Percentiles rank a stretch among this genome's conserved stretches.
Evolutionary conservation across 495 filamentous ascomycete genomes (phyloP).

Genomic region (Penicillium diatomitis): DNA sequence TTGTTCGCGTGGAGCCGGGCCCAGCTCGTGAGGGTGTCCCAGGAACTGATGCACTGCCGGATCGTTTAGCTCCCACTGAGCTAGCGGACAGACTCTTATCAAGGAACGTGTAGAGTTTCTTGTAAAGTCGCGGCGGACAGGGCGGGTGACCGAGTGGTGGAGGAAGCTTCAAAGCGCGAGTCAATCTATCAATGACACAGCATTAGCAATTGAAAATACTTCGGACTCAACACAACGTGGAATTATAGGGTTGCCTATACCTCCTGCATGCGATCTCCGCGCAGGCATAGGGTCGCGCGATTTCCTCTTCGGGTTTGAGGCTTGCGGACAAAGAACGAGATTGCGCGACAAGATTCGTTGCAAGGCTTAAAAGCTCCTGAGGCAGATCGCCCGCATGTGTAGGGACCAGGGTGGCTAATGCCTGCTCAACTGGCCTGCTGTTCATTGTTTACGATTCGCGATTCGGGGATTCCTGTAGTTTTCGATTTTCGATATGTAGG

Average conservation of each 20-base stretch:
- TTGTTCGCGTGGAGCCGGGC: conserved; percentile 18
- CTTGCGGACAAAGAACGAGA: conserved; percentile 70
- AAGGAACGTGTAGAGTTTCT: conserved; percentile 73
- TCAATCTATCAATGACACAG: conserved; percentile 45
- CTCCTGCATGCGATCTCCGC: conserved; percentile 87
- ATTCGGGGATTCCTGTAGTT: neutral
- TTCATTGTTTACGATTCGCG: conserved; percentile 24
- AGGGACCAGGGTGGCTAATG: conserved; percentile 67
- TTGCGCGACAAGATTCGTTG: conserved; percentile 74
- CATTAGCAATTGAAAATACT: conserved; percentile 6
- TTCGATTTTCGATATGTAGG: too few species aligned
- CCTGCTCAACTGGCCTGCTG: conserved; percentile 63
- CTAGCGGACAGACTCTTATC: conserved; percentile 55
- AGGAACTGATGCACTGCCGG: conserved; percentile 19
- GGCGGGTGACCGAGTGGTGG: conserved; percentile 72
- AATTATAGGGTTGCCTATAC: conserved; percentile 21
- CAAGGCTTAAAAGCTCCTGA: conserved; percentile 62
- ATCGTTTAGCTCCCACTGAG: conserved; percentile 21
- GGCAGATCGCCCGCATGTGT: conserved; percentile 66
- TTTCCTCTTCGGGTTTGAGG: conserved; percentile 81
- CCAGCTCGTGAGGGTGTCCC: conserved; percentile 20
- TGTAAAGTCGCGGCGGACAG: conserved; percentile 73
- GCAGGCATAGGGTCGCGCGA: conserved; percentile 78
- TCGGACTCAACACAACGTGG: neutral
- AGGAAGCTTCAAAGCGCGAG: conserved; percentile 75